Conservation (phyloP, 2,329 filamentous ascomycete species). For the Nothophaeocryptopus gaeumannii region DNA sequence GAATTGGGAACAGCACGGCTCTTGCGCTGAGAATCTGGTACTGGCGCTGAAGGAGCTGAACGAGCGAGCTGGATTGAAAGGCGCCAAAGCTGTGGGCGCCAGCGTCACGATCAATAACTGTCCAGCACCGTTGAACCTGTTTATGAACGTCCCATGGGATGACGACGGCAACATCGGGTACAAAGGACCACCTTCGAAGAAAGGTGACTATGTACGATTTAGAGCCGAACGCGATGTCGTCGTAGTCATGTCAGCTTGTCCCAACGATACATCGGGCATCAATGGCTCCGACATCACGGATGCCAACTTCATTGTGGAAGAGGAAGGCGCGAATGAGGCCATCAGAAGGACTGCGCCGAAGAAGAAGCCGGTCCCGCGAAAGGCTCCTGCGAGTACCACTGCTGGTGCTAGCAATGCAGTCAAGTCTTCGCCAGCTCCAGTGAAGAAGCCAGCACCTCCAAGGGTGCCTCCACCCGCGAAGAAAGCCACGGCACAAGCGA, state of each 20-base stretch:
- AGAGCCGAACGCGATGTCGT: slow-evolving; percentile 46
- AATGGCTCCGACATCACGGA: slow-evolving; percentile 43
- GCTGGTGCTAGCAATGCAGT: slow-evolving; percentile 13
- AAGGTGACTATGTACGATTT: slow-evolving; percentile 44
- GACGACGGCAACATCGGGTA: slow-evolving; percentile 43
- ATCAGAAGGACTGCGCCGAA: slow-evolving; percentile 23
- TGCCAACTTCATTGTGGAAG: slow-evolving; percentile 43
- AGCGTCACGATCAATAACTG: slow-evolving; percentile 49
- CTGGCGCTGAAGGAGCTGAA: slow-evolving; percentile 50
- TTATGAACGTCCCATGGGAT: slow-evolving; percentile 49
- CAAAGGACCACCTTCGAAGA: slow-evolving; percentile 40
- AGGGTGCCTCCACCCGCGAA: slow-evolving; percentile 7
- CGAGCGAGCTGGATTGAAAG: slow-evolving; percentile 46
- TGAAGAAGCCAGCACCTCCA: slow-evolving; percentile 13
- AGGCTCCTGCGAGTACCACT: slow-evolving; percentile 9
- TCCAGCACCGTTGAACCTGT: slow-evolving; percentile 48
- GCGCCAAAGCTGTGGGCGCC: slow-evolving; percentile 46
- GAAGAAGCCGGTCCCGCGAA: slow-evolving; percentile 21
- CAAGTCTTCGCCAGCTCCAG: slow-evolving; percentile 8
- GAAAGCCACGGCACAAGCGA: slow-evolving; percentile 4
- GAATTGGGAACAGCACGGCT: slow-evolving; percentile 46
- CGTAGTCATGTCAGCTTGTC: slow-evolving; percentile 49
- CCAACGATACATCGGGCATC: slow-evolving; percentile 45
- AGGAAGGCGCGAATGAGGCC: slow-evolving; percentile 20
- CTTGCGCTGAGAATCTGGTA: slow-evolving; percentile 50